phyloP scores from a whole-genome alignment of 306 rosid genomes.

The apple (Malus domestica) region ASM211411v1 NC_041804.1:8335001-8335500 shows the following conservation, averaged over 20 bases:
- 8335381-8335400: not conserved
- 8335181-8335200: too few species aligned
- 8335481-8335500: too few species aligned
- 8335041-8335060: too few species aligned
- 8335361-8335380: not conserved
- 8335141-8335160: too few species aligned
- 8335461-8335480: not conserved
- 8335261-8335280: not conserved
- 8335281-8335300: not conserved
- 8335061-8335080: too few species aligned
- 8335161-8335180: too few species aligned
- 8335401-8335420: not conserved
- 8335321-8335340: not conserved
- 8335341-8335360: slow-evolving; percentile 15
- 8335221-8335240: not conserved
- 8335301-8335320: not conserved
- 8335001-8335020: too few species aligned
- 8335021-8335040: too few species aligned
- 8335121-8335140: too few species aligned
- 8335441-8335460: not conserved
- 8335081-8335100: too few species aligned
- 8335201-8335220: too few species aligned
- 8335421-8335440: not conserved
- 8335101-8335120: too few species aligned
- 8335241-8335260: not conserved